Percentiles rank a stretch among this genome's conserved stretches.
phyloP scores from a whole-genome alignment of 148 eudicot species.

The Rhododendron mucronatum region DNA sequence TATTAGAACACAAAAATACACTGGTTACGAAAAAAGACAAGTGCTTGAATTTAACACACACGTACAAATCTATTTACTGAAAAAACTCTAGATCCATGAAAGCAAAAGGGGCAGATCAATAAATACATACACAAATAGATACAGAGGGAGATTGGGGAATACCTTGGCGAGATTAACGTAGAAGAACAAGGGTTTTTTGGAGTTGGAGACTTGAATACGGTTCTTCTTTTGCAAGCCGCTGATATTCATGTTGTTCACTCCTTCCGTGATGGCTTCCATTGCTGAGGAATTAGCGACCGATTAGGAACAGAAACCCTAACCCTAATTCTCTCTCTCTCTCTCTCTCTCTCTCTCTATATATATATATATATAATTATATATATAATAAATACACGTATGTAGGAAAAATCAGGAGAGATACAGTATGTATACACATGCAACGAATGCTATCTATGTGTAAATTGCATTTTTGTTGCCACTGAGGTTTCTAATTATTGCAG shows the following conservation, averaged over 20 bases:
- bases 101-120: background rate
- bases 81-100: background rate
- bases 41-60: background rate
- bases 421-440: too few species aligned
- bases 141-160: background rate
- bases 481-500: too few species aligned
- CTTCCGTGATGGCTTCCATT: constrained; percentile 48
- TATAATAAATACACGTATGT: background rate
- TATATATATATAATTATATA: too few species aligned
- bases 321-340: background rate
- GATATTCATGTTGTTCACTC: constrained; percentile 37
- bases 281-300: background rate
- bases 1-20: background rate
- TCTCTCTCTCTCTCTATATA: background rate
- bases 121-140: background rate
- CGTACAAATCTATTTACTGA: background rate
- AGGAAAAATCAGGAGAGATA: background rate
- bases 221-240: constrained; percentile 42
- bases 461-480: too few species aligned
- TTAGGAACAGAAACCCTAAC: constrained; percentile 10
- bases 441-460: too few species aligned
- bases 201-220: constrained; percentile 63
- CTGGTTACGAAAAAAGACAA: background rate
- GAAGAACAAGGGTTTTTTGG: constrained; percentile 66
- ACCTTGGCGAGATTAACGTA: constrained; percentile 76